Evolutionary conservation across 2,329 filamentous ascomycete species (phyloP).

Genomic region (Pseudonectria foliicola): DNA sequence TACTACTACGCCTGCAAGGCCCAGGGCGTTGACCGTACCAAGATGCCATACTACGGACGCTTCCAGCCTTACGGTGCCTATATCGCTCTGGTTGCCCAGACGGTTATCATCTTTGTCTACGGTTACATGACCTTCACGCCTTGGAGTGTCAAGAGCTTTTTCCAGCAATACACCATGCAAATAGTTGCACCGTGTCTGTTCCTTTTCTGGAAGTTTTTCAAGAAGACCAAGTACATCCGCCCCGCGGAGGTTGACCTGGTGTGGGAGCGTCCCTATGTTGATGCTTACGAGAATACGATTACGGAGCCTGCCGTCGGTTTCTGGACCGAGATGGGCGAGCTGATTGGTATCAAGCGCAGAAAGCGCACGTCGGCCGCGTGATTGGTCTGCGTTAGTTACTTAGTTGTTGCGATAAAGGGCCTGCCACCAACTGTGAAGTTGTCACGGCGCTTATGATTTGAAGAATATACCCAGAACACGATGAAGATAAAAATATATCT

Average conservation of each 20-base stretch:
- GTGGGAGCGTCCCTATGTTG: conserved; percentile 53
- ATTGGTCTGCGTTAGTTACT: background rate
- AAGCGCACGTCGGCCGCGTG: conserved; percentile 1
- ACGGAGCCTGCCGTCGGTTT: conserved; percentile 42
- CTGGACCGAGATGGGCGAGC: conserved; percentile 45
- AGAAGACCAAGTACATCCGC: conserved; percentile 47
- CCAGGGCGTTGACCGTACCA: conserved; percentile 44
- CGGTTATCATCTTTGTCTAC: conserved; percentile 41
- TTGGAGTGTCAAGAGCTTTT: conserved; percentile 42
- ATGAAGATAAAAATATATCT: conserved; percentile 2
- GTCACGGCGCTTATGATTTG: no score
- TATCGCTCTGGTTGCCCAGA: conserved; percentile 36
- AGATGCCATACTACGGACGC: conserved; percentile 49
- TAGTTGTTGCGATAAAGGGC: background rate
- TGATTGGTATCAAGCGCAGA: conserved; percentile 25
- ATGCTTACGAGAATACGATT: conserved; percentile 49
- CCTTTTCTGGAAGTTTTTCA: conserved; percentile 55
- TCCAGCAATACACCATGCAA: conserved; percentile 52
- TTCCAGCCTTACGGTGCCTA: conserved; percentile 53
- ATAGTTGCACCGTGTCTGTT: conserved; percentile 47
- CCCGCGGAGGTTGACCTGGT: conserved; percentile 51
- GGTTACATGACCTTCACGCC: conserved; percentile 46
- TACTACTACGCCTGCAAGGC: conserved; percentile 46
- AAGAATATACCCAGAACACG: conserved; percentile 20
- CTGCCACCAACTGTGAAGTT: no score